Percentiles rank a stretch among this genome's conserved stretches.
These are phyloP conservation scores for Olyra latifolia DNA, from an alignment of 176 grass and related monocot genomes.

Conservation along the genomic window DNA sequence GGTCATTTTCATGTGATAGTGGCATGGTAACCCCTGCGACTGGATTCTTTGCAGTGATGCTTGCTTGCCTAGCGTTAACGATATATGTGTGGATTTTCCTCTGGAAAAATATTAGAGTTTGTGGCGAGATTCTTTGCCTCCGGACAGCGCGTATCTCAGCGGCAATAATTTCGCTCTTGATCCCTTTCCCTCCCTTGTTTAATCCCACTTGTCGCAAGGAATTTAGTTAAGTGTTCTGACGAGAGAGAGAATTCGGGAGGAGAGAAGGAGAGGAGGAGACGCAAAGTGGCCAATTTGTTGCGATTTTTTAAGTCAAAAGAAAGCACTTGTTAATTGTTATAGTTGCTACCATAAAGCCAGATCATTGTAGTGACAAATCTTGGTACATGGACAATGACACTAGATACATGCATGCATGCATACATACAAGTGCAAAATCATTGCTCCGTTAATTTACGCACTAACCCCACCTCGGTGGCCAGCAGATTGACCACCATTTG, in stretches of 20 bases:
- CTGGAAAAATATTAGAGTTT: neutral
- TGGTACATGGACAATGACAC: constrained; percentile 16
- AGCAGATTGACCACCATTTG: constrained; percentile 19
- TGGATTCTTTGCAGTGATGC: constrained; percentile 38
- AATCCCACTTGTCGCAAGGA: constrained; percentile 28
- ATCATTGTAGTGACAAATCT: neutral
- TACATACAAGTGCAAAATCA: neutral
- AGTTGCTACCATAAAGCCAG: neutral
- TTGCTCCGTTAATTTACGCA: neutral
- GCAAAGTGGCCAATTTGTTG: constrained; percentile 18
- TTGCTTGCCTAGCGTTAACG: constrained; percentile 27
- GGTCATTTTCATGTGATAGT: constrained; percentile 22
- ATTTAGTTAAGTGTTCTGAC: constrained; percentile 8
- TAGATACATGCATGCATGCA: neutral
- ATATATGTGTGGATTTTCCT: neutral
- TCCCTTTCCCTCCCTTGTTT: neutral
- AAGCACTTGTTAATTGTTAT: neutral
- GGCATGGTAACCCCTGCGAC: constrained; percentile 27
- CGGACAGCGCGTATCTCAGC: constrained; percentile 15
- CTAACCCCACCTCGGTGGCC: neutral
- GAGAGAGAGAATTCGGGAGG: neutral
- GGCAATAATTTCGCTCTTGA: constrained; percentile 27
- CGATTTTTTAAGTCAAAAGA: constrained; percentile 24
- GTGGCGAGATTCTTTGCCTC: constrained; percentile 34
- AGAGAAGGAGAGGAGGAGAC: neutral